phyloP scores from a whole-genome alignment of 805 yeast genomes.

The Schizosaccharomyces octosporus region DNA sequence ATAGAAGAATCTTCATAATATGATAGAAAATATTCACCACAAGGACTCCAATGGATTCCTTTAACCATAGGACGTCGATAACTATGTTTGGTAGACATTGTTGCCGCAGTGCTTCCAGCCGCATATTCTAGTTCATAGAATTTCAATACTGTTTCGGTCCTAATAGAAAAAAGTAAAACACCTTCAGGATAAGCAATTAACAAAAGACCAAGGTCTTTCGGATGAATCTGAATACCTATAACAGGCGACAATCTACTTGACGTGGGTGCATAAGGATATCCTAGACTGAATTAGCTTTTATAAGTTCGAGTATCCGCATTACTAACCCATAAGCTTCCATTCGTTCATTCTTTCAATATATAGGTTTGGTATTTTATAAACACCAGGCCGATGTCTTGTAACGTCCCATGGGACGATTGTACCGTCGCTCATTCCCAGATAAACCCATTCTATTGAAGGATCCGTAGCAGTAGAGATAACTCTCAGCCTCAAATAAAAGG shows the following conservation, averaged over 20 bases:
- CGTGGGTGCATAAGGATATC: conserved; percentile 4
- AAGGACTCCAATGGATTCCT: conserved; percentile 69
- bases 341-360: conserved; percentile 21
- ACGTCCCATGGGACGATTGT: conserved; percentile 48
- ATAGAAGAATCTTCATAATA: conserved; percentile 62
- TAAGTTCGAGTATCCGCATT: not conserved
- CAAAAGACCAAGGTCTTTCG: conserved; percentile 63
- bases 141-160: conserved; percentile 30
- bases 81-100: conserved; percentile 8
- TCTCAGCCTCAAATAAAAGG: not conserved
- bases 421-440: conserved; percentile 63
- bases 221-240: conserved; percentile 48
- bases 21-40: conserved; percentile 63
- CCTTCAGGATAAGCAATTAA: conserved; percentile 47
- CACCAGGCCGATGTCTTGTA: conserved; percentile 46
- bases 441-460: conserved; percentile 70
- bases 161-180: conserved; percentile 45
- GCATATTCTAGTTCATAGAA: conserved; percentile 39
- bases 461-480: conserved; percentile 52
- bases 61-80: conserved; percentile 19
- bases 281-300: not conserved
- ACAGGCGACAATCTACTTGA: conserved; percentile 31
- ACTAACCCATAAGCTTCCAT: conserved; percentile 2
- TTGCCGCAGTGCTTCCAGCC: conserved; percentile 48
- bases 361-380: conserved; percentile 41